A percentile compares a stretch with the other conserved stretches of the same genome.
These are phyloP conservation scores for Didymellaceae sp. DNA, from an alignment of 2,329 filamentous ascomycete genomes.

Conservation along the genomic window DNA sequence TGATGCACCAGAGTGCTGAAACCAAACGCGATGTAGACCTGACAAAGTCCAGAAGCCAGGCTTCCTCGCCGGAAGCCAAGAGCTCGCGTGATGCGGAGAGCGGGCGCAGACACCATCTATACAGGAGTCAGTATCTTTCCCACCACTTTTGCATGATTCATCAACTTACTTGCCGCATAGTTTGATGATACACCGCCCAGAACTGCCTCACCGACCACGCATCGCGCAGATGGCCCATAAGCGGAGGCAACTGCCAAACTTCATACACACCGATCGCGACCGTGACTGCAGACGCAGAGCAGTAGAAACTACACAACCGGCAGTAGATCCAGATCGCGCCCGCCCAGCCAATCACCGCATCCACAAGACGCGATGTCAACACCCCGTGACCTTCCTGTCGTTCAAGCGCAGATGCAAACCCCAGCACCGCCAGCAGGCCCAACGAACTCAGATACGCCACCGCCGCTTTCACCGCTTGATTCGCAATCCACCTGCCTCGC, in stretches of 20 bases:
- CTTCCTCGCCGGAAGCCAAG: neutral
- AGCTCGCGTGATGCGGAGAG: neutral
- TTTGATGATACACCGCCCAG: conserved; percentile 1
- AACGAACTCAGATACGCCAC: neutral
- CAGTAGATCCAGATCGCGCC: neutral
- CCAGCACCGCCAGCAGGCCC: neutral
- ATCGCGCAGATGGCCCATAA: neutral
- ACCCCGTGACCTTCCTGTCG: neutral
- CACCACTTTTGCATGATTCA: too few species aligned
- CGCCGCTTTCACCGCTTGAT: neutral
- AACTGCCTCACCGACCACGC: conserved; percentile 3
- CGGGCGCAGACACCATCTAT: conserved; percentile 1
- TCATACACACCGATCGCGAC: neutral
- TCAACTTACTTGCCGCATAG: neutral
- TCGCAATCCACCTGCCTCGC: neutral
- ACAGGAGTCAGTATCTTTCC: neutral
- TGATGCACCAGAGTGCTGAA: neutral
- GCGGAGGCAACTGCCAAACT: neutral
- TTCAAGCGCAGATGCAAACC: neutral
- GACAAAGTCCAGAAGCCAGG: neutral
- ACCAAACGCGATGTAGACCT: neutral
- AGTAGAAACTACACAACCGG: neutral
- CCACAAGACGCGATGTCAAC: neutral
- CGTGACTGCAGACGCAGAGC: neutral
- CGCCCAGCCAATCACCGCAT: neutral